These are phyloP conservation scores for Handroanthus guayacan DNA, from an alignment of 257 asterid genomes.

Conservation along the genomic window DNA sequence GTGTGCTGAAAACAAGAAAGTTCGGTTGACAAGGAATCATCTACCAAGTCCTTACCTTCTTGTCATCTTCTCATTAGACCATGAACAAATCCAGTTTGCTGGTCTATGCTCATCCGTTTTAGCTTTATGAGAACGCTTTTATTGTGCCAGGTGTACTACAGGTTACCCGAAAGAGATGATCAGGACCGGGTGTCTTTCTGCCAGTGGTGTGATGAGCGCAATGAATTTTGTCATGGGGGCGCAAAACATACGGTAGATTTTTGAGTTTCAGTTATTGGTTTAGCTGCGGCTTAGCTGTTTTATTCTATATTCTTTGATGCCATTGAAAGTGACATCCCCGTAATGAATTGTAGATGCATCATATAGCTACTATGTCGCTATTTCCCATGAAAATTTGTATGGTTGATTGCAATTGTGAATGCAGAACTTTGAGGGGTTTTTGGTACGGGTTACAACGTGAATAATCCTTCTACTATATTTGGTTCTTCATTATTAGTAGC, in stretches of 20 bases:
- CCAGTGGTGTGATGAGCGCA: constrained; percentile 28
- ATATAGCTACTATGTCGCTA: constrained; percentile 7
- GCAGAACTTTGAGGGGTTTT: background rate
- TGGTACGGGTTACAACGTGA: too few relatives aligned
- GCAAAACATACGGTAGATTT: constrained; percentile 29
- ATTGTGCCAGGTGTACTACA: constrained; percentile 32
- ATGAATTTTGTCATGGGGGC: constrained; percentile 30
- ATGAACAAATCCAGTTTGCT: too few relatives aligned
- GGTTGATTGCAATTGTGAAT: constrained; percentile 24
- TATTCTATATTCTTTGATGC: constrained; percentile 33
- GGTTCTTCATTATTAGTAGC: too few relatives aligned
- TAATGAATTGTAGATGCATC: constrained; percentile 38
- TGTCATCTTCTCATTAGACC: too few relatives aligned
- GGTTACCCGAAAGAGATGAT: constrained; percentile 24
- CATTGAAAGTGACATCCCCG: constrained; percentile 22
- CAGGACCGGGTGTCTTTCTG: constrained; percentile 19
- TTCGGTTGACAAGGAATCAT: background rate
- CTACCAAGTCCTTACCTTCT: background rate
- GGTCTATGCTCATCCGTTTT: background rate
- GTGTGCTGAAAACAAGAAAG: constrained; percentile 3
- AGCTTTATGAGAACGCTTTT: background rate
- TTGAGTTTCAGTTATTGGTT: constrained; percentile 34
- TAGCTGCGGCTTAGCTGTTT: constrained; percentile 40
- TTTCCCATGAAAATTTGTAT: constrained; percentile 3
- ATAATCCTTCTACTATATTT: too few relatives aligned